These are phyloP conservation scores for Candida ovalis DNA, from an alignment of 805 yeast species.

Conservation along the genomic window DNA sequence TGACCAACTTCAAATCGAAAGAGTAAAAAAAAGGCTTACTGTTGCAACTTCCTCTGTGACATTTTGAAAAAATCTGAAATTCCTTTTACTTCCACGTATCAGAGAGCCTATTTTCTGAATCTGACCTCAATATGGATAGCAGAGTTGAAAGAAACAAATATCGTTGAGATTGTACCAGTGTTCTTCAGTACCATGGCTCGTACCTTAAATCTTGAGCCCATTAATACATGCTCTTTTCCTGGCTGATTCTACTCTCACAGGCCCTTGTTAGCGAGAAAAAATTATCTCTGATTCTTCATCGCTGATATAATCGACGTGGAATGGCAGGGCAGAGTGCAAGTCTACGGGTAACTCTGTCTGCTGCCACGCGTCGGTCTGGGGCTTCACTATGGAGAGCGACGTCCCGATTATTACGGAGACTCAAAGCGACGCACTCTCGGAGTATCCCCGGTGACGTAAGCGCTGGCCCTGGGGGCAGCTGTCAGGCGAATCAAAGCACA, in stretches of 20 bases:
- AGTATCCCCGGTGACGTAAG: not conserved
- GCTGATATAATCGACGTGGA: not conserved
- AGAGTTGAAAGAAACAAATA: not conserved
- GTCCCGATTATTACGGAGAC: too few species aligned
- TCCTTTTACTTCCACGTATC: not conserved
- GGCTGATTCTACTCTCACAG: not conserved
- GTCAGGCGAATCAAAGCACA: too few species aligned
- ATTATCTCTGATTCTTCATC: not conserved
- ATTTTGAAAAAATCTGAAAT: slow-evolving; percentile 14
- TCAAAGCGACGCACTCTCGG: not conserved
- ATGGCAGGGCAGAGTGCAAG: too few species aligned
- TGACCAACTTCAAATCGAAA: not conserved
- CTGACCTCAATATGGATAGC: not conserved
- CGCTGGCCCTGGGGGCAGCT: not conserved
- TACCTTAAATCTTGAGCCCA: not conserved
- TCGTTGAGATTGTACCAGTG: too few species aligned
- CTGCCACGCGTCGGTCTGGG: too few species aligned
- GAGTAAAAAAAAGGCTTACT: slow-evolving; percentile 25
- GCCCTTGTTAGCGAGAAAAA: not conserved
- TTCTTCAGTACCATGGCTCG: not conserved
- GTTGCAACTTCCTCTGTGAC: slow-evolving; percentile 38
- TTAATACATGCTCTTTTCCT: not conserved
- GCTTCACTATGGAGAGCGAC: too few species aligned
- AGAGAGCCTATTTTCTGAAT: not conserved
- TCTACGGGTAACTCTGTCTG: too few species aligned